A percentile compares a stretch with the other conserved stretches of the same genome.
phyloP scores from a whole-genome alignment of 106 monocot species.

The Allium cepa region DNA sequence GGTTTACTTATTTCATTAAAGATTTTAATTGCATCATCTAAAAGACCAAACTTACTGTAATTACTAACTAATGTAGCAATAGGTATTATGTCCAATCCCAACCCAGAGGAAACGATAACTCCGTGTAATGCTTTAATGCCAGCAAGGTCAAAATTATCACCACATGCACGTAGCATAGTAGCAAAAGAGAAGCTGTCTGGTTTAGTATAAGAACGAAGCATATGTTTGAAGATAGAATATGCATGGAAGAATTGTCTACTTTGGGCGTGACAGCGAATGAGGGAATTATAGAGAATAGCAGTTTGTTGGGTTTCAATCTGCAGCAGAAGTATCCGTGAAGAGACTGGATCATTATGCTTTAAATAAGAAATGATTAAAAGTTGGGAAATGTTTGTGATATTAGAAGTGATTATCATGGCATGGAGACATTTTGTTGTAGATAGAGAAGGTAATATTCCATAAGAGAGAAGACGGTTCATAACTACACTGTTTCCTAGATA shows the following conservation, averaged over 20 bases:
- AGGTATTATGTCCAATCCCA: conserved; percentile 15
- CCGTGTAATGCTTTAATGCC: conserved; percentile 24
- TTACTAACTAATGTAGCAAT: conserved; percentile 27
- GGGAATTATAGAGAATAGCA: conserved; percentile 39
- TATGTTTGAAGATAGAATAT: conserved; percentile 33
- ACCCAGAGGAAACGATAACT: conserved; percentile 19
- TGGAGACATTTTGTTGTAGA: conserved; percentile 42
- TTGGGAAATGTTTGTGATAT: background rate
- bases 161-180: conserved; percentile 43
- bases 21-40: conserved; percentile 15
- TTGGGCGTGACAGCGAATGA: conserved; percentile 48
- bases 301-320: conserved; percentile 21
- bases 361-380: conserved; percentile 38
- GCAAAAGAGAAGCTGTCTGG: conserved; percentile 59
- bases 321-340: conserved; percentile 37
- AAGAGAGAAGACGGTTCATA: background rate
- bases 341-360: conserved; percentile 17
- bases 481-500: too few species aligned
- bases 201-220: conserved; percentile 14
- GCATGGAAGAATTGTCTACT: conserved; percentile 23
- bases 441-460: conserved; percentile 10
- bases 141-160: conserved; percentile 20
- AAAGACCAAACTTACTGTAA: conserved; percentile 38
- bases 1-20: conserved; percentile 28
- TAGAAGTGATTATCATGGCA: conserved; percentile 25